Conservation (phyloP, 2,329 filamentous ascomycete genomes). For the Rosellinia necatrix region DNA sequence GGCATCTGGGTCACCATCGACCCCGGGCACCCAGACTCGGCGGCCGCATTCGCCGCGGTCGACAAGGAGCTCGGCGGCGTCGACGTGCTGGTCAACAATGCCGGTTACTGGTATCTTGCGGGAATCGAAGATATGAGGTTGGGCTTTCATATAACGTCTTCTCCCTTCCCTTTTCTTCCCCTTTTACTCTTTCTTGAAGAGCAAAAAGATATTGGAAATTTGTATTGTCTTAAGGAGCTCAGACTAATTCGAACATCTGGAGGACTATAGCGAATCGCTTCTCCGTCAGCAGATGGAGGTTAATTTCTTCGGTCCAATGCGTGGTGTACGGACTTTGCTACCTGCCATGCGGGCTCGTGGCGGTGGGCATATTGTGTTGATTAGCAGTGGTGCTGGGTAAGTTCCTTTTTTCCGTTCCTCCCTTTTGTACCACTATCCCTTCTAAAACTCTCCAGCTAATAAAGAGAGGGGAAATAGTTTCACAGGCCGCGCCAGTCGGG, state of each 20-base stretch:
- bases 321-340: conserved; percentile 17
- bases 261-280: conserved; percentile 13
- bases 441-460: conserved; percentile 7
- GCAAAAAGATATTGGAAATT: background rate
- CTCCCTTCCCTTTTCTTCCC: background rate
- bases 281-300: conserved; percentile 24
- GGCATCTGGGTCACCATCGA: conserved; percentile 23
- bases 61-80: conserved; percentile 17
- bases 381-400: conserved; percentile 21
- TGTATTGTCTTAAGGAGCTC: conserved; percentile 3
- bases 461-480: conserved; percentile 18
- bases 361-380: conserved; percentile 20
- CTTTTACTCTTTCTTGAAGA: background rate
- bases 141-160: conserved; percentile 7
- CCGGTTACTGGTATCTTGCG: conserved; percentile 17
- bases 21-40: conserved; percentile 14
- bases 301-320: conserved; percentile 25
- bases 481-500: conserved; percentile 16
- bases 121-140: conserved; percentile 24
- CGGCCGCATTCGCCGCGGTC: conserved; percentile 9
- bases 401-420: background rate
- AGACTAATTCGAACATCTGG: conserved; percentile 6
- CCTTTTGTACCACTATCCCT: background rate
- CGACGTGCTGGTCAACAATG: conserved; percentile 26
- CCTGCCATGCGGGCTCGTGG: conserved; percentile 17